Conservation (phyloP, 2,329 filamentous ascomycete genomes). For the Colletotrichum tropicale region DNA sequence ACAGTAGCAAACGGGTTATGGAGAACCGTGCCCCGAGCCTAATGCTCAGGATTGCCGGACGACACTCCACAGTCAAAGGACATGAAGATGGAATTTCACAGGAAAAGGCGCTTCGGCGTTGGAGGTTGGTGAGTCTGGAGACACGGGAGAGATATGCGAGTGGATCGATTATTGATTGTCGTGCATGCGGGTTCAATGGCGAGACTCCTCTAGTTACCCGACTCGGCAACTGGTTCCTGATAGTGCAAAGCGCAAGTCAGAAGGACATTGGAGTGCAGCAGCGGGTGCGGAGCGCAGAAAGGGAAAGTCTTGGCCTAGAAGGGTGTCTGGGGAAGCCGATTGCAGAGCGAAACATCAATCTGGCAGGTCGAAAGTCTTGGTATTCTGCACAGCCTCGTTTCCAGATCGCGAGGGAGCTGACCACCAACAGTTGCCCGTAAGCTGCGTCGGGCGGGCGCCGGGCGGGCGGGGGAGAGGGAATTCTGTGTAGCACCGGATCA, state of each 20-base stretch:
- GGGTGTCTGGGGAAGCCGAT: constrained; percentile 16
- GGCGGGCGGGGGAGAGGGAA: not conserved
- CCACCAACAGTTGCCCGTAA: not conserved
- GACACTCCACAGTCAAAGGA: not conserved
- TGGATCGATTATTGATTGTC: not conserved
- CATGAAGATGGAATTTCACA: not conserved
- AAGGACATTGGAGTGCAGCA: not conserved
- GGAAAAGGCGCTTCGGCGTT: not conserved
- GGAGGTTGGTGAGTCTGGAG: not conserved
- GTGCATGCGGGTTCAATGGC: not conserved
- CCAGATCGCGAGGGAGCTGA: constrained; percentile 12
- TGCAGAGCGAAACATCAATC: constrained; percentile 18
- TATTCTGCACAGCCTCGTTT: constrained; percentile 20
- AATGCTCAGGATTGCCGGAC: not conserved
- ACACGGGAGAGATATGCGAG: not conserved
- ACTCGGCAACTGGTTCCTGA: not conserved
- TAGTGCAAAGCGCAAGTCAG: not conserved
- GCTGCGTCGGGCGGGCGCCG: not conserved
- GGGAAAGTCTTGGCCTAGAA: constrained; percentile 12
- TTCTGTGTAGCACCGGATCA: not conserved
- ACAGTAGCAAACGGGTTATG: not conserved
- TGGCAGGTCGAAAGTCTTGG: constrained; percentile 20
- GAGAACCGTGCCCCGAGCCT: not conserved
- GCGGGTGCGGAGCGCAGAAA: constrained; percentile 11
- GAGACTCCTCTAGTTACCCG: not conserved